Conservation (phyloP, 1,284 basidiomycete species). For the Volvariella surrecta region DNA sequence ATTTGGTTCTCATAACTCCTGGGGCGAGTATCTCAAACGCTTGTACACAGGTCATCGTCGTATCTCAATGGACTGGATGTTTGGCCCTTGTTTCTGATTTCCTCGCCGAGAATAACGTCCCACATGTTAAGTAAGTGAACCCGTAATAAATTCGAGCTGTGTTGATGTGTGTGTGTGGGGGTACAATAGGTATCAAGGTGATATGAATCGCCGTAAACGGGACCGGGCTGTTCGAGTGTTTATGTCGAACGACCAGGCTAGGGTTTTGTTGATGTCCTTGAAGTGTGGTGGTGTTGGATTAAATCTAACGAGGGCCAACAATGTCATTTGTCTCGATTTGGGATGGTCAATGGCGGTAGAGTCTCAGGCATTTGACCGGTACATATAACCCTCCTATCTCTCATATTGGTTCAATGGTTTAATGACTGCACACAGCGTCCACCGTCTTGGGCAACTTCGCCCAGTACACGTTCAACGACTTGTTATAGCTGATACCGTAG, state of each 20-base stretch:
- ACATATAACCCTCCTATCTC: conserved; percentile 4
- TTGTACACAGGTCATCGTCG: conserved; percentile 35
- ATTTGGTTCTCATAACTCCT: background rate
- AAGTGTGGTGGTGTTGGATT: conserved; percentile 56
- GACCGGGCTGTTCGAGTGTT: conserved; percentile 44
- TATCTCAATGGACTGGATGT: conserved; percentile 57
- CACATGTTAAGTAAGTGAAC: conserved; percentile 40
- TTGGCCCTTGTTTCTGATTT: conserved; percentile 48
- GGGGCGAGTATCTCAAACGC: conserved; percentile 3
- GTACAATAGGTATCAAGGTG: conserved; percentile 42
- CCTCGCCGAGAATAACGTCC: conserved; percentile 36
- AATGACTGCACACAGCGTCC: conserved; percentile 22
- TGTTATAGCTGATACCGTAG: conserved; percentile 48
- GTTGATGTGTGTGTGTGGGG: background rate
- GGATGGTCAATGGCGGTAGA: conserved; percentile 56
- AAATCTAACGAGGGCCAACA: conserved; percentile 52
- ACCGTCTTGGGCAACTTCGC: conserved; percentile 45
- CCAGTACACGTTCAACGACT: conserved; percentile 51
- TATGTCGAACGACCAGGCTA: conserved; percentile 46
- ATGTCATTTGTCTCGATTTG: conserved; percentile 54
- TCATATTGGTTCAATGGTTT: background rate
- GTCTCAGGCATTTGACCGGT: conserved; percentile 39
- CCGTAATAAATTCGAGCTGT: no score
- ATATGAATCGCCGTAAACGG: conserved; percentile 43
- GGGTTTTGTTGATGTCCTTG: conserved; percentile 48